Conservation (phyloP, 1,139 yeast species). For the Blastobotrys aristatus region DNA sequence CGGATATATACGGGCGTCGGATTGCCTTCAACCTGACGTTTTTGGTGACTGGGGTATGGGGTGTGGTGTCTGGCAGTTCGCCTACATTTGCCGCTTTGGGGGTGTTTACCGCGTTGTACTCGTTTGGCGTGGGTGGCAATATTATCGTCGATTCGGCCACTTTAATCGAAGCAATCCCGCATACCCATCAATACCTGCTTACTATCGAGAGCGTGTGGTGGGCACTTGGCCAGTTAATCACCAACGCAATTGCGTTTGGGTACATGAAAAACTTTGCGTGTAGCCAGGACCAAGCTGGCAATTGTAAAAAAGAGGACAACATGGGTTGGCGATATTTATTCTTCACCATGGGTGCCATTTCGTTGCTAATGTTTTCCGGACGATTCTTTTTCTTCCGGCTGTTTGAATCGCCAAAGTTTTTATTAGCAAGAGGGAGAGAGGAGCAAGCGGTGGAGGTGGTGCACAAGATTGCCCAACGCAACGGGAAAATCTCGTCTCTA, state of each 20-base stretch:
- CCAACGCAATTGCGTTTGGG: slow-evolving; percentile 50
- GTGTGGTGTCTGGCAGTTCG: slow-evolving; percentile 50
- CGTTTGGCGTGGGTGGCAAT: slow-evolving; percentile 48
- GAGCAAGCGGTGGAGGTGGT: slow-evolving; percentile 37
- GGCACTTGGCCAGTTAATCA: slow-evolving; percentile 58
- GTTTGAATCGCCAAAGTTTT: slow-evolving; percentile 53
- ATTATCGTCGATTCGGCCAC: slow-evolving; percentile 55
- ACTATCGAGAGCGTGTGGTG: slow-evolving; percentile 54
- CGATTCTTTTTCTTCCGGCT: slow-evolving; percentile 45
- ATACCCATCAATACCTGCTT: slow-evolving; percentile 46
- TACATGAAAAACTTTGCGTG: slow-evolving; percentile 48
- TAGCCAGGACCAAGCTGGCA: slow-evolving; percentile 26
- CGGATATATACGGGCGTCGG: slow-evolving; percentile 54
- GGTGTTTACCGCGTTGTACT: slow-evolving; percentile 40
- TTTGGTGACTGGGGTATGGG: slow-evolving; percentile 47
- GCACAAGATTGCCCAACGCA: slow-evolving; percentile 17
- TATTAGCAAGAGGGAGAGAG: slow-evolving; percentile 47
- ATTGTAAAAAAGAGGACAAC: slow-evolving; percentile 45
- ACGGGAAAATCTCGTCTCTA: slow-evolving; percentile 38
- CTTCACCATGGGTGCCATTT: slow-evolving; percentile 49
- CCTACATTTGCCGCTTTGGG: slow-evolving; percentile 42
- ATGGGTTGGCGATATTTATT: slow-evolving; percentile 57
- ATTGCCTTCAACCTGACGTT: slow-evolving; percentile 52
- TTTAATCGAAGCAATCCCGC: slow-evolving; percentile 54
- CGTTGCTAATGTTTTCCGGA: slow-evolving; percentile 42